Conservation (phyloP, 345 rosid species). For the Geranium rotundifolium region DNA sequence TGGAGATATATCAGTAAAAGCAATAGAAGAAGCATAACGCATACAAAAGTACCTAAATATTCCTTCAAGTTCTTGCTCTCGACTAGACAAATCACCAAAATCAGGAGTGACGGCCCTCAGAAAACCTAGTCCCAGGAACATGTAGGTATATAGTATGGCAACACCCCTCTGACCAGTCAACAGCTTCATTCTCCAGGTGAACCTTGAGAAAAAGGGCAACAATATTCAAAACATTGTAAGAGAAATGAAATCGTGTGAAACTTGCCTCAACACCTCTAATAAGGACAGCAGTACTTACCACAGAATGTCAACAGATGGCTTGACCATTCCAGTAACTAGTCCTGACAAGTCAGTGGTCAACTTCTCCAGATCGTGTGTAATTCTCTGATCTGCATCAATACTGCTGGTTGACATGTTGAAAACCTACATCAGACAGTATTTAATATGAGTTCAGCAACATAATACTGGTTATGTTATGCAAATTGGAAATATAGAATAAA, state of each 20-base stretch:
- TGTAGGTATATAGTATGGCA: conserved; percentile 80
- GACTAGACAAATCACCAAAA: conserved; percentile 81
- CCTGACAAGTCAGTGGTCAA: conserved; percentile 76
- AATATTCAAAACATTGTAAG: not conserved
- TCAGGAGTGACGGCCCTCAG: conserved; percentile 85
- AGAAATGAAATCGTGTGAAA: not conserved
- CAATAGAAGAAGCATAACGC: not conserved
- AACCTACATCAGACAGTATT: conserved; percentile 31
- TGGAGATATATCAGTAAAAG: not conserved
- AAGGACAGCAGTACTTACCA: conserved; percentile 42
- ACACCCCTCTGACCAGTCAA: conserved; percentile 94
- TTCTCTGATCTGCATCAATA: conserved; percentile 94
- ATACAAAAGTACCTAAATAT: conserved; percentile 55
- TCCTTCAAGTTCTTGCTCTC: conserved; percentile 87
- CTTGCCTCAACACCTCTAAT: not conserved
- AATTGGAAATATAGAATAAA: too few relatives aligned
- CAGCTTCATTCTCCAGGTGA: conserved; percentile 99
- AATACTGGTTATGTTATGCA: too few relatives aligned
- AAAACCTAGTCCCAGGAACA: conserved; percentile 92
- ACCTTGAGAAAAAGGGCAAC: conserved; percentile 35
- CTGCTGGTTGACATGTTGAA: conserved; percentile 77
- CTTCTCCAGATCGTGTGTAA: conserved; percentile 89
- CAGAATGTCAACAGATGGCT: conserved; percentile 90
- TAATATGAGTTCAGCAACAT: not conserved
- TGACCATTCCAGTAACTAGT: conserved; percentile 94